Conservation (phyloP, 768 basidiomycete species). For the Pleurotus ostreatus region DNA sequence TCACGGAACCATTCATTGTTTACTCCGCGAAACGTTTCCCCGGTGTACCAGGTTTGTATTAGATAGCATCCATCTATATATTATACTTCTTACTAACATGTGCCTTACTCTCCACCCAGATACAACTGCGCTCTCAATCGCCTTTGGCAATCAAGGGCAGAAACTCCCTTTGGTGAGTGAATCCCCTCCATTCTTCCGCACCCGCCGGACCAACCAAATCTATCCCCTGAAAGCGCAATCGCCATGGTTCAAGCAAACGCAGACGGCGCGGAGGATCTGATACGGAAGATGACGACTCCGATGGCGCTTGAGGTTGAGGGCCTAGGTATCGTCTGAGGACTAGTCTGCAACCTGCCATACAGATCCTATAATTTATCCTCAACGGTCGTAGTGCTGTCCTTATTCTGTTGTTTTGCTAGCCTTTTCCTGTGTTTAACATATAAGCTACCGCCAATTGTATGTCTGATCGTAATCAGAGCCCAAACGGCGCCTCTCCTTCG, state of each 20-base stretch:
- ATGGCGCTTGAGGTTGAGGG: conserved; percentile 30
- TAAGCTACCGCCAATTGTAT: conserved; percentile 22
- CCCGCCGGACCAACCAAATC: conserved; percentile 16
- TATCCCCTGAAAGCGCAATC: conserved; percentile 57
- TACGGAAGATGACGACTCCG: conserved; percentile 64
- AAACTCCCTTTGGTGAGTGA: conserved; percentile 75
- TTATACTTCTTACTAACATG: conserved; percentile 15
- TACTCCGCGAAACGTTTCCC: conserved; percentile 94
- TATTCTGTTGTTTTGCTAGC: conserved; percentile 7
- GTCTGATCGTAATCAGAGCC: conserved; percentile 23
- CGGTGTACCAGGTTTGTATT: conserved; percentile 77
- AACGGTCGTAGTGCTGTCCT: neutral
- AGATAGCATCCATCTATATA: conserved; percentile 8
- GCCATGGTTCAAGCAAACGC: conserved; percentile 71
- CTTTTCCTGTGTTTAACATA: conserved; percentile 8
- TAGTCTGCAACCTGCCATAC: neutral
- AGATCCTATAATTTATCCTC: conserved; percentile 10
- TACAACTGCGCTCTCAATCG: conserved; percentile 86
- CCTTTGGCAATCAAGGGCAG: conserved; percentile 87
- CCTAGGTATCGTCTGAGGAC: neutral
- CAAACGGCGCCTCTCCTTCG: conserved; percentile 22
- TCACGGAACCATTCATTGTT: conserved; percentile 81
- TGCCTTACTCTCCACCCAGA: conserved; percentile 37
- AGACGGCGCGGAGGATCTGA: conserved; percentile 59
- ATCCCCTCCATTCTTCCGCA: conserved; percentile 12